Percentiles rank a stretch among this genome's conserved stretches.
These are phyloP conservation scores for Tuber indicum DNA, from an alignment of 495 filamentous ascomycete species.

Conservation along the genomic window DNA sequence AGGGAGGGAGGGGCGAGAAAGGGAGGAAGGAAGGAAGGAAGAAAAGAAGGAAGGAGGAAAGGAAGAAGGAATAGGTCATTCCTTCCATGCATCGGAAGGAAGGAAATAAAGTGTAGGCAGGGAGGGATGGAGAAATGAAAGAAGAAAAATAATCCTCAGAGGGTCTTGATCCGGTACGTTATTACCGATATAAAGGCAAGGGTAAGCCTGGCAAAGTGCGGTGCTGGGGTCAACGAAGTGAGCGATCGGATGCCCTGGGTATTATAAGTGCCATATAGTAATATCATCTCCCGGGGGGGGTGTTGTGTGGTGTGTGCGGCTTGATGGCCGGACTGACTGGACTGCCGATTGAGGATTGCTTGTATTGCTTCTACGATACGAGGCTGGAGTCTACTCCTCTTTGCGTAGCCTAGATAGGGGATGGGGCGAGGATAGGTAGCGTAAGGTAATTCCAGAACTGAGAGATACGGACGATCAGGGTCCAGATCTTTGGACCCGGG, in stretches of 20 bases:
- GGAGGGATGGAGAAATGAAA: neutral
- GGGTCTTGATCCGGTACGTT: neutral
- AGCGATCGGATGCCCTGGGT: neutral
- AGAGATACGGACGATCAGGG: neutral
- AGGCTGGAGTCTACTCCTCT: conserved; percentile 2
- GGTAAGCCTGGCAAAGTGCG: neutral
- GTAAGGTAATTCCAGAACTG: neutral
- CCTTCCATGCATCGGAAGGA: neutral
- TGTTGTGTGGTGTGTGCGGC: neutral
- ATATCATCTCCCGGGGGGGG: neutral
- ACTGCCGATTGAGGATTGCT: neutral
- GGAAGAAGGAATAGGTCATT: neutral
- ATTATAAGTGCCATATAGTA: neutral
- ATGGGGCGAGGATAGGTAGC: neutral
- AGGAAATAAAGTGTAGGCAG: neutral
- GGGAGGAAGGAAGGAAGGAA: neutral
- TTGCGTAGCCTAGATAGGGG: neutral
- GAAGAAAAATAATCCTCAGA: neutral
- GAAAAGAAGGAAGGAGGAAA: neutral
- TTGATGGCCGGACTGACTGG: neutral
- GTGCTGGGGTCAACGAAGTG: neutral
- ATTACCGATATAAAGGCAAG: neutral
- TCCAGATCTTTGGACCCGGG: neutral
- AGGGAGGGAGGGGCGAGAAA: neutral
- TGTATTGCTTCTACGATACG: neutral